A percentile compares a stretch with the other conserved stretches of the same genome.
Conservation (phyloP, 176 grass and related monocot genomes). For the Oryza australiensis region DNA sequence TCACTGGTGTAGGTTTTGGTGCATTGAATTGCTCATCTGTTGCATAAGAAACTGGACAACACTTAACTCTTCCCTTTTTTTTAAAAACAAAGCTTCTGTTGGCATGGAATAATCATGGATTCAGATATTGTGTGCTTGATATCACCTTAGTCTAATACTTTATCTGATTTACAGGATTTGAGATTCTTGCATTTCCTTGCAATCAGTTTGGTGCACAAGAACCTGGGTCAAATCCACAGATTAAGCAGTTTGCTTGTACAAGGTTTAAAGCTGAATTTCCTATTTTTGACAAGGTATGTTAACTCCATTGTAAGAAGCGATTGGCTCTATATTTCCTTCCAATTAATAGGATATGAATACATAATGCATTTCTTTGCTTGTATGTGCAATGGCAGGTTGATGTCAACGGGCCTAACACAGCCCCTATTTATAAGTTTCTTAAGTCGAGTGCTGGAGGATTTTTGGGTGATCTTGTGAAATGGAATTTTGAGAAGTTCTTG, state of each 20-base stretch:
- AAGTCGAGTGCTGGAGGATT: constrained; percentile 98
- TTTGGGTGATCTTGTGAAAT: constrained; percentile 93
- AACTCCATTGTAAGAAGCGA: constrained; percentile 2
- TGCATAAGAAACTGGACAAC: not conserved
- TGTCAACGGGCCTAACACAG: constrained; percentile 95
- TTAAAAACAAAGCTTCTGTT: not conserved
- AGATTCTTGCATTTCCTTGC: constrained; percentile 97
- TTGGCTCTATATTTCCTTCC: not conserved
- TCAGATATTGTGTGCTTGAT: not conserved
- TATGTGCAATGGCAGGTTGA: constrained; percentile 65
- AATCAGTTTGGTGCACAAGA: constrained; percentile 99
- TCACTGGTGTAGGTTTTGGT: constrained; percentile 1
- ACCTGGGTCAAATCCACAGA: constrained; percentile 90
- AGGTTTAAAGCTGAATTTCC: constrained; percentile 99
- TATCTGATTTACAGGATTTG: constrained; percentile 72
- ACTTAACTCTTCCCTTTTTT: not conserved
- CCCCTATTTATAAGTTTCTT: constrained; percentile 88
- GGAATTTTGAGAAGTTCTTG: constrained; percentile 99
- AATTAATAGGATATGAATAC: constrained; percentile 28
- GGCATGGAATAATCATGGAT: not conserved
- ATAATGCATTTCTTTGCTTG: not conserved
- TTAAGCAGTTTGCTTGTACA: constrained; percentile 98
- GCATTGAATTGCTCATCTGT: constrained; percentile 5
- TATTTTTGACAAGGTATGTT: constrained; percentile 93
- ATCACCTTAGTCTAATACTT: constrained; percentile 26